A percentile compares a stretch with the other conserved stretches of the same genome.
These are phyloP conservation scores for Elongisporangium senticosum DNA, from an alignment of 352 stramenopile species.

Conservation along the genomic window DNA sequence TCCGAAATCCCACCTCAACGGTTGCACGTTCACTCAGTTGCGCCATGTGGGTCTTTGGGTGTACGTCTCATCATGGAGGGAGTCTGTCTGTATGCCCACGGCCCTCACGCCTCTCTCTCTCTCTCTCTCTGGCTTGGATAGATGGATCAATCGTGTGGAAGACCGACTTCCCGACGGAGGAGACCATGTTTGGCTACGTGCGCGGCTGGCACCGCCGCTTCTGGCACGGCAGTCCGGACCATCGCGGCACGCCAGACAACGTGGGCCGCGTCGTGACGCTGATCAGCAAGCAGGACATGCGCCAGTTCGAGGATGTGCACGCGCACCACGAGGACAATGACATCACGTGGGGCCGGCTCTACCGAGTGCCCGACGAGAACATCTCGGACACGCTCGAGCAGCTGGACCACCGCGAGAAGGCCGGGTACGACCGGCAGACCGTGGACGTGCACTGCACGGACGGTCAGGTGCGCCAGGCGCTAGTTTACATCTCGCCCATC, in stretches of 20 bases:
- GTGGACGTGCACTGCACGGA: slow-evolving; percentile 55
- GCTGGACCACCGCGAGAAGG: slow-evolving; percentile 64
- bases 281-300: slow-evolving; percentile 38
- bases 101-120: background rate
- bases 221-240: slow-evolving; percentile 70
- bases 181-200: slow-evolving; percentile 40
- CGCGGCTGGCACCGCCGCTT: slow-evolving; percentile 64
- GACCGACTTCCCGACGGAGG: slow-evolving; percentile 34
- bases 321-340: slow-evolving; percentile 28
- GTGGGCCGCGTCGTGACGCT: slow-evolving; percentile 65
- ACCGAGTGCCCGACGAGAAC: slow-evolving; percentile 53
- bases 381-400: slow-evolving; percentile 46
- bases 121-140: too few species aligned
- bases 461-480: slow-evolving; percentile 28
- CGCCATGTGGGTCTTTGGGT: background rate
- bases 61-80: background rate
- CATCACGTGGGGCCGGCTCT: slow-evolving; percentile 59
- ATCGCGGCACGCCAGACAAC: slow-evolving; percentile 45
- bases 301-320: slow-evolving; percentile 34
- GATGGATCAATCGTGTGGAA: slow-evolving; percentile 48
- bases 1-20: background rate
- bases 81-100: background rate
- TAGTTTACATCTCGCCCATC: slow-evolving; percentile 61
- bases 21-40: background rate
- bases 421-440: slow-evolving; percentile 44